Conservation (phyloP, 108 stramenopile species). For the Licmophora abbreviata region DNA sequence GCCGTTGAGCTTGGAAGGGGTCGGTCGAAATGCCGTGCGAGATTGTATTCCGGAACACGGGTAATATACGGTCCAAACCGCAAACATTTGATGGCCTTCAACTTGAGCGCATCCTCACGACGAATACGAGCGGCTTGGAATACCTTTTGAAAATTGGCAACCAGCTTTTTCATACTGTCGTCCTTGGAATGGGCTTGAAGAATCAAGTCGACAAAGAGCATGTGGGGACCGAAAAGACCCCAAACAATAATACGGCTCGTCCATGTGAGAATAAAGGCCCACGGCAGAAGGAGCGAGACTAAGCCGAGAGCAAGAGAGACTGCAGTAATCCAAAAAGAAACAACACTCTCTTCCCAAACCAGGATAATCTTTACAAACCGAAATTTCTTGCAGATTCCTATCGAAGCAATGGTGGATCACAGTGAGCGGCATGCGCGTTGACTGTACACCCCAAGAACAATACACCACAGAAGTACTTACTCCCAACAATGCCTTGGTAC, state of each 20-base stretch:
- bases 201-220: slow-evolving; percentile 46
- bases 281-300: slow-evolving; percentile 49
- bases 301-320: slow-evolving; percentile 36
- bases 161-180: slow-evolving; percentile 14
- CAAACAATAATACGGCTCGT: slow-evolving; percentile 42
- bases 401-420: too few relatives aligned
- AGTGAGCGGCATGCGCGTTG: too few relatives aligned
- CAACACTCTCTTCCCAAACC: slow-evolving; percentile 54
- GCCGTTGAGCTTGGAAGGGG: slow-evolving; percentile 35
- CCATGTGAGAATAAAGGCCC: slow-evolving; percentile 60
- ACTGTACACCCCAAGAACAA: too few relatives aligned
- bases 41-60: slow-evolving; percentile 21
- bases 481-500: slow-evolving; percentile 26
- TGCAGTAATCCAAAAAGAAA: slow-evolving; percentile 57
- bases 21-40: slow-evolving; percentile 36
- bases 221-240: slow-evolving; percentile 63
- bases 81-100: slow-evolving; percentile 47
- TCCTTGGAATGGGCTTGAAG: slow-evolving; percentile 21
- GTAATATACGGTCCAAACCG: slow-evolving; percentile 55
- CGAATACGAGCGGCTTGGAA: slow-evolving; percentile 25
- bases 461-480: slow-evolving; percentile 7
- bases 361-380: slow-evolving; percentile 34
- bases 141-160: slow-evolving; percentile 18
- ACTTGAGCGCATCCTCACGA: slow-evolving; percentile 62
- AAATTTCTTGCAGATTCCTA: slow-evolving; percentile 23